These are phyloP conservation scores for Botryotinia convoluta DNA, from an alignment of 2,329 filamentous ascomycete genomes.

Conservation along the genomic window DNA sequence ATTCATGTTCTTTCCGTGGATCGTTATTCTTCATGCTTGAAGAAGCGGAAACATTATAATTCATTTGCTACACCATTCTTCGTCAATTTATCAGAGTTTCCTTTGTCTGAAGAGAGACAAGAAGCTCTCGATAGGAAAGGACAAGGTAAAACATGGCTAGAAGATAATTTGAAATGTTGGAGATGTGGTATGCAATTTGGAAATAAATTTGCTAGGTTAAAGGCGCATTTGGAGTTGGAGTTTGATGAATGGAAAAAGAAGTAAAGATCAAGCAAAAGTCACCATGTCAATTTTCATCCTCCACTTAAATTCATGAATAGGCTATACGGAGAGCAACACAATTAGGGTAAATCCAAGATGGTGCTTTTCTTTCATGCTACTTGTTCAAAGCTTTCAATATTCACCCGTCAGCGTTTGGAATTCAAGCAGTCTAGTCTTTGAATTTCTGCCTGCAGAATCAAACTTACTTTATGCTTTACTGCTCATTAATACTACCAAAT, in stretches of 20 bases:
- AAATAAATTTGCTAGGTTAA: conserved; percentile 70
- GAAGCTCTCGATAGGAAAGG: conserved; percentile 40
- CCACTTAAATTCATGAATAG: not conserved
- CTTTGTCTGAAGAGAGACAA: conserved; percentile 54
- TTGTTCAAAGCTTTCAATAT: not conserved
- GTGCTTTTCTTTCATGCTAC: not conserved
- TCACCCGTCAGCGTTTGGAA: not conserved
- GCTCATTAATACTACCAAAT: not conserved
- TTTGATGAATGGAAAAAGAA: conserved; percentile 71
- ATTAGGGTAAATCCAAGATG: no score
- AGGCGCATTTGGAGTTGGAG: conserved; percentile 72
- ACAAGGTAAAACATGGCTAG: conserved; percentile 54
- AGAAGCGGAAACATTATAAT: conserved; percentile 86
- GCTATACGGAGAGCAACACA: no score
- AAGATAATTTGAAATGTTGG: conserved; percentile 75
- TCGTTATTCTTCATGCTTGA: conserved; percentile 68
- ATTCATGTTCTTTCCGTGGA: conserved; percentile 84
- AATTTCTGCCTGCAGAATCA: not conserved
- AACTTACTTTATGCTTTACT: not conserved
- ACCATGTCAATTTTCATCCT: not conserved
- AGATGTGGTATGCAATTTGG: conserved; percentile 72
- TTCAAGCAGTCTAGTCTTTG: not conserved
- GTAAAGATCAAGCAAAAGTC: conserved; percentile 37
- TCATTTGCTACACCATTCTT: conserved; percentile 87
- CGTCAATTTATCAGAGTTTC: conserved; percentile 74